These are phyloP conservation scores for Kandelia obovata DNA, from an alignment of 345 rosid genomes.

Conservation along the genomic window DNA sequence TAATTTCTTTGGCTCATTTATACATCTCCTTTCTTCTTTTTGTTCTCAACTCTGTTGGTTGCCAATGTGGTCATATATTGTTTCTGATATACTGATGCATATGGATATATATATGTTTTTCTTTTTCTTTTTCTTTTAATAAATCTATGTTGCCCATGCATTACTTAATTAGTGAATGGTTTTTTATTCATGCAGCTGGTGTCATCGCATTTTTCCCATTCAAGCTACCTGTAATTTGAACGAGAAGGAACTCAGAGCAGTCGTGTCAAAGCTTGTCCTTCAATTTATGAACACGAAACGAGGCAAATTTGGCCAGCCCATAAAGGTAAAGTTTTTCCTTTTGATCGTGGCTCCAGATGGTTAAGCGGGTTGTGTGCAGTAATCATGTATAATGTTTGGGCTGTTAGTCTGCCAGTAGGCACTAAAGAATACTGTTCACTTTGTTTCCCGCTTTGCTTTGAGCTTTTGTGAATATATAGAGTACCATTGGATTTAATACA, in stretches of 20 bases:
- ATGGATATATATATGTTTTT: neutral
- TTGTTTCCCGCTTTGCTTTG: neutral
- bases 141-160: constrained; percentile 7
- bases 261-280: constrained; percentile 70
- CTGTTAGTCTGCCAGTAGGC: neutral
- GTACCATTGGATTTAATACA: no score
- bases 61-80: no score
- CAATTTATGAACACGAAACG: constrained; percentile 51
- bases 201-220: constrained; percentile 88
- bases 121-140: neutral
- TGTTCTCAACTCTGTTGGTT: no score
- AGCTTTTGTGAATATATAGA: no score
- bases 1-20: no score
- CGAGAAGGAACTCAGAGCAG: constrained; percentile 63
- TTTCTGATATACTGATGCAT: no score
- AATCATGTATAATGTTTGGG: neutral
- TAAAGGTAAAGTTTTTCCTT: constrained; percentile 47
- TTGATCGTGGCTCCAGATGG: neutral
- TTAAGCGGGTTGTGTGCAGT: neutral
- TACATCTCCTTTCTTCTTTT: no score
- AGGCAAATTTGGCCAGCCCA: constrained; percentile 40
- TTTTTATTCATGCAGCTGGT: constrained; percentile 65
- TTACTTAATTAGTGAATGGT: neutral
- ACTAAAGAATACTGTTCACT: neutral
- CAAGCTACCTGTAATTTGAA: constrained; percentile 79